A percentile compares a stretch with the other conserved stretches of the same genome.
Evolutionary conservation across 1,139 yeast genomes (phyloP).

Genomic region (Sugiyamaella neomexicana): DNA sequence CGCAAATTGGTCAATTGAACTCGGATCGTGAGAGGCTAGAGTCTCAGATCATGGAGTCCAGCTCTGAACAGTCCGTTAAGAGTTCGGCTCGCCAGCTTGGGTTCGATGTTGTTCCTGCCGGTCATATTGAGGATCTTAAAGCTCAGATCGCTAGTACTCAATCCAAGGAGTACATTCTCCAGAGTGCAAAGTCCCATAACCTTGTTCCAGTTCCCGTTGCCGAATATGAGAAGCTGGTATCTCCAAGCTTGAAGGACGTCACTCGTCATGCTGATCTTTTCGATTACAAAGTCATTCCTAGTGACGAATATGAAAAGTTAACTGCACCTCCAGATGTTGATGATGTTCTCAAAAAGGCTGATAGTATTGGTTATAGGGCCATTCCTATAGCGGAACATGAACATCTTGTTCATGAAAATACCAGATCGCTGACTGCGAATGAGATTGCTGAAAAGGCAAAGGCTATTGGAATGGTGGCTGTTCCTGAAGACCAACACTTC

Average conservation of each 20-base stretch:
- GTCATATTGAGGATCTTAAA: constrained; percentile 1
- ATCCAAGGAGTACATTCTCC: constrained; percentile 32
- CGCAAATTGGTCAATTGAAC: constrained; percentile 2
- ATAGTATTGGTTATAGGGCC: constrained; percentile 29
- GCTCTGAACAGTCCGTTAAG: constrained; percentile 12
- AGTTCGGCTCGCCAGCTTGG: constrained; percentile 39
- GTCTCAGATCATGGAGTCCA: neutral
- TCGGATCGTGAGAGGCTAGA: neutral
- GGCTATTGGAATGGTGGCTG: constrained; percentile 27
- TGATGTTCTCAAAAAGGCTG: constrained; percentile 34
- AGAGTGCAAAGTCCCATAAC: constrained; percentile 27
- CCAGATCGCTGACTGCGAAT: constrained; percentile 22
- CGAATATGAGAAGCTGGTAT: constrained; percentile 23
- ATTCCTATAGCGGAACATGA: constrained; percentile 21
- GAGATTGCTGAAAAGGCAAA: constrained; percentile 28
- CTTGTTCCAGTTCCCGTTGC: constrained; percentile 31
- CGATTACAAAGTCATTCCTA: constrained; percentile 34
- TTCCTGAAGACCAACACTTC: constrained; percentile 31
- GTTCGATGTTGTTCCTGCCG: constrained; percentile 21
- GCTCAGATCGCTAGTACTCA: constrained; percentile 23
- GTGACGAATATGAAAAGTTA: constrained; percentile 30
- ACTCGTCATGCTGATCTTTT: constrained; percentile 30
- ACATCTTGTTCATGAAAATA: constrained; percentile 19
- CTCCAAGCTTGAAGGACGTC: constrained; percentile 20
- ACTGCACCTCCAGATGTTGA: constrained; percentile 27